phyloP scores from a whole-genome alignment of 2,329 filamentous ascomycete species.

The Alternaria hordeiaustralica region DNA sequence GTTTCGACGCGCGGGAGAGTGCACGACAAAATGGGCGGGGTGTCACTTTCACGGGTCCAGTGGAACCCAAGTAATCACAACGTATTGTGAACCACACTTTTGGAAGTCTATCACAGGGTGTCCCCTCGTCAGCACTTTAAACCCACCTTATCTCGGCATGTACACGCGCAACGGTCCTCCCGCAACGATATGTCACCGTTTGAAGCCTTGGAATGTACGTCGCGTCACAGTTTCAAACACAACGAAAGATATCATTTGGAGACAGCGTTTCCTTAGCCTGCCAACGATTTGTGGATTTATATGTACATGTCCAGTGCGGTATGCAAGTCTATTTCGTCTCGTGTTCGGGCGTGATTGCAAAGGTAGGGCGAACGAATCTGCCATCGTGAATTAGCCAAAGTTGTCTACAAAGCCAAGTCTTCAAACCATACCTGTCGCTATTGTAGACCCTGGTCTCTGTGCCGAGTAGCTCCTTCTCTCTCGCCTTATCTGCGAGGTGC shows the following conservation, averaged over 20 bases:
- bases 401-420: neutral
- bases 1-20: neutral
- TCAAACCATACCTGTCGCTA: constrained; percentile 73
- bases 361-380: constrained; percentile 74
- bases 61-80: neutral
- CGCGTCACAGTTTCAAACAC: neutral
- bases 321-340: constrained; percentile 61
- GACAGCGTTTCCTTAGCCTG: constrained; percentile 10
- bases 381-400: constrained; percentile 11
- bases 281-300: constrained; percentile 2
- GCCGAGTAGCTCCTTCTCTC: constrained; percentile 90
- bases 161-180: neutral
- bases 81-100: neutral
- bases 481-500: constrained; percentile 82
- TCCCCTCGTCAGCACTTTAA: neutral
- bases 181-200: neutral
- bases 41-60: neutral
- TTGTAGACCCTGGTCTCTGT: constrained; percentile 86
- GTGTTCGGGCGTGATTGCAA: constrained; percentile 71
- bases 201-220: neutral
- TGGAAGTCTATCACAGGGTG: neutral
- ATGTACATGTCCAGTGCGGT: constrained; percentile 21
- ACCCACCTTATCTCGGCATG: neutral
- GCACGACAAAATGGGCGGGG: neutral
- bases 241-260: constrained; percentile 17